Evolutionary conservation across 2,329 filamentous ascomycete species (phyloP), one percentile per base, ranked within the genome.

Genomic region (Aspergillus unguis): DNA sequence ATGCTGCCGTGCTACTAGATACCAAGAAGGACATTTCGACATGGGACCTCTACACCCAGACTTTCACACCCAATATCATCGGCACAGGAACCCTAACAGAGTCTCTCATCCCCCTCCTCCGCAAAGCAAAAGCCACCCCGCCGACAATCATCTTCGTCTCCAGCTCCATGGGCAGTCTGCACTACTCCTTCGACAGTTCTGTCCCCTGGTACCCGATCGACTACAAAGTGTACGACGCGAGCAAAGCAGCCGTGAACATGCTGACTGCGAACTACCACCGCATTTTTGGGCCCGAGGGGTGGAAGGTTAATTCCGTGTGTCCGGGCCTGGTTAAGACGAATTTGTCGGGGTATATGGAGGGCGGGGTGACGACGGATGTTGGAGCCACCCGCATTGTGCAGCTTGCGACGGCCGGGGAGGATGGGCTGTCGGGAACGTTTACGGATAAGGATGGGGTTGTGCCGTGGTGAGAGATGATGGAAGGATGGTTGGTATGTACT

Each of bases 171-270:
- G 43, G 43, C 1, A 35, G 31, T 6, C 5, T 45, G 17, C 10
- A 27, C 9, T 35, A 35, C 8, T 10, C 32, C 17, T 35, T 35
- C 6, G 43, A 45, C 10, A 45, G 36, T 25, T 26, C 9, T n/a
- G 31, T 45, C 5, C 32, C 32, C 2, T 45, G 31, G 31, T 36
- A 45, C 4, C 31, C 7, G 23, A 9, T 26, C n/a, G 43, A 45
- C 23, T 35, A 36, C 5, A 35, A 36, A 6, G 43, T n/a, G 7
- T 45, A 45, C 5, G 32, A 45, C n/a, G 31, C 43, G 23, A 45
- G 43, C 25, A 45, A 45, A 9, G 43, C 31, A 7, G 43, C 43
- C 17, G 43, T 45, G n/a, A 45, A 45, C 36, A 23, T 45, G 31
- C 32, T 45, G 5, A 28, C 17, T 27, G 23, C 33, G 25, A 45